These are phyloP conservation scores for Talaromyces adpressus DNA, from an alignment of 495 filamentous ascomycete species.

Conservation along the genomic window DNA sequence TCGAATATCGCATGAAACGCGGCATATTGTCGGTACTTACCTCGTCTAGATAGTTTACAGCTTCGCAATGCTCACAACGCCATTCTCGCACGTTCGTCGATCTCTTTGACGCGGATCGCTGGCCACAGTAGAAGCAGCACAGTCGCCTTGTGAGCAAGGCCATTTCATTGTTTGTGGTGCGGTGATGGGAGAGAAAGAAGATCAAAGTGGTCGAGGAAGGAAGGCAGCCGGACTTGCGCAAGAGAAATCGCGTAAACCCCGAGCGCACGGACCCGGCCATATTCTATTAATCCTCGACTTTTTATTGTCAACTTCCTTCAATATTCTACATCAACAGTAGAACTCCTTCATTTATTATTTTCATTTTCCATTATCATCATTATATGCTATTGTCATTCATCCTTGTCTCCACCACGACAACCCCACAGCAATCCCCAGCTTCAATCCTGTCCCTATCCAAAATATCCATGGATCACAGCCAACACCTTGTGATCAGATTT, in stretches of 20 bases:
- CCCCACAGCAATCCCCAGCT: not conserved
- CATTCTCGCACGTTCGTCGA: conserved; percentile 51
- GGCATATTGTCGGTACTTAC: conserved; percentile 19
- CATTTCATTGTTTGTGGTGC: conserved; percentile 32
- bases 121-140: conserved; percentile 72
- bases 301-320: not conserved
- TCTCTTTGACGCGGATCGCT: conserved; percentile 47
- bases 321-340: too few species aligned
- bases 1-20: conserved; percentile 15
- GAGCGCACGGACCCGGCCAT: conserved; percentile 7
- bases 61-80: conserved; percentile 66
- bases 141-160: conserved; percentile 43
- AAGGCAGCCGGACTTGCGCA: not conserved
- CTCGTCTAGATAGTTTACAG: conserved; percentile 74
- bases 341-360: not conserved
- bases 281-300: not conserved
- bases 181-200: not conserved
- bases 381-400: not conserved
- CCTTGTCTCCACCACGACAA: not conserved
- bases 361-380: not conserved
- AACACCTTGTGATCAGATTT: not conserved
- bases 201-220: not conserved
- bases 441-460: not conserved
- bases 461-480: too few species aligned
- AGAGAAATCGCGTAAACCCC: conserved; percentile 2